Conservation (phyloP, 148 eudicot species). For the Rhododendron kiyosumense region DNA sequence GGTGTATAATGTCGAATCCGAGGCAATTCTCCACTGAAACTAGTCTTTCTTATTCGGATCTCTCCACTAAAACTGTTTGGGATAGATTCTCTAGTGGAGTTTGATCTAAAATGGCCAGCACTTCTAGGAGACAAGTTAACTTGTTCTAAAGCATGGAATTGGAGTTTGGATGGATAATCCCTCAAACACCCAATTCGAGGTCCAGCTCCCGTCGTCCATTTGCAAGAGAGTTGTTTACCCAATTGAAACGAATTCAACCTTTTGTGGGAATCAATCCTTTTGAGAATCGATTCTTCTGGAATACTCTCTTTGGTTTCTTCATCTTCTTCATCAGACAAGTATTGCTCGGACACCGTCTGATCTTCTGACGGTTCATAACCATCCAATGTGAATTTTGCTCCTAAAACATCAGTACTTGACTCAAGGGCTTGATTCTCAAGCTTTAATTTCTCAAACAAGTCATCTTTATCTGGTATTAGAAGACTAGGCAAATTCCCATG, state of each 20-base stretch:
- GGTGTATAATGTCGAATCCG: slow-evolving; percentile 22
- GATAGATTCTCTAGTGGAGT: slow-evolving; percentile 29
- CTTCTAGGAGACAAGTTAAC: slow-evolving; percentile 76
- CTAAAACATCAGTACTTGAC: not conserved
- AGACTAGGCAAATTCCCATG: slow-evolving; percentile 37
- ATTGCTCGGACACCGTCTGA: slow-evolving; percentile 11
- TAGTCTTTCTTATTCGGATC: slow-evolving; percentile 4
- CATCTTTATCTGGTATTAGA: slow-evolving; percentile 52
- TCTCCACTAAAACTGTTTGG: slow-evolving; percentile 20
- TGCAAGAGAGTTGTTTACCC: slow-evolving; percentile 79
- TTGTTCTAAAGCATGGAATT: slow-evolving; percentile 65
- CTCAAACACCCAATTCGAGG: slow-evolving; percentile 91
- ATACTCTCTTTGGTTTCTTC: slow-evolving; percentile 34
- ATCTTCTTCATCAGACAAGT: slow-evolving; percentile 22
- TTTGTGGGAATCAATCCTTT: slow-evolving; percentile 74
- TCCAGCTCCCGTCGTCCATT: slow-evolving; percentile 95
- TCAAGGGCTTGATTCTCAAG: slow-evolving; percentile 27
- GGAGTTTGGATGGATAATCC: slow-evolving; percentile 78
- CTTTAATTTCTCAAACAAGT: slow-evolving; percentile 31
- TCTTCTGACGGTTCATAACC: slow-evolving; percentile 36
- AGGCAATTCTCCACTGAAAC: slow-evolving; percentile 20
- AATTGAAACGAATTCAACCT: slow-evolving; percentile 70
- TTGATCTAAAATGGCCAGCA: slow-evolving; percentile 25
- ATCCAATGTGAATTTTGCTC: slow-evolving; percentile 17
- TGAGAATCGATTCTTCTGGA: slow-evolving; percentile 40